Evolutionary conservation across 805 yeast species (phyloP).

Genomic region (Suhomyces kilbournensis): DNA sequence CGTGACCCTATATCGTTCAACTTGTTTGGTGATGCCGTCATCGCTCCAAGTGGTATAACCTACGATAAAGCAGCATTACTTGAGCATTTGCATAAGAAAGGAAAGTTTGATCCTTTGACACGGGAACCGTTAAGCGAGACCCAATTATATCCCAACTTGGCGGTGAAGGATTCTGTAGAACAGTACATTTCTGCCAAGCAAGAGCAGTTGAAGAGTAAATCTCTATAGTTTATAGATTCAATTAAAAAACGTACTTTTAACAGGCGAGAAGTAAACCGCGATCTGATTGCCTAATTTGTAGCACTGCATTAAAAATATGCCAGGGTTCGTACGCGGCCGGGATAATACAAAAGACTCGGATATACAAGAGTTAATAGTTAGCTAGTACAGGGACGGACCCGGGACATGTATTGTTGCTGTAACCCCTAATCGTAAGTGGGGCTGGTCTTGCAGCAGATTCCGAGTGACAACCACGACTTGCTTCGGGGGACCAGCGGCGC

Average conservation of each 20-base stretch:
- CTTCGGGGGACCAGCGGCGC: background rate
- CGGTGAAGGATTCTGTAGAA: slow-evolving; percentile 37
- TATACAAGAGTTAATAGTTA: too few relatives aligned
- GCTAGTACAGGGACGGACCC: too few relatives aligned
- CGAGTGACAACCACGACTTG: too few relatives aligned
- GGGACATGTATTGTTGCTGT: too few relatives aligned
- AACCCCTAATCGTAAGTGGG: too few relatives aligned
- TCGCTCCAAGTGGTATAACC: slow-evolving; percentile 16
- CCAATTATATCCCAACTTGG: slow-evolving; percentile 41
- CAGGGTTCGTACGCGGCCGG: background rate
- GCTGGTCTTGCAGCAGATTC: too few relatives aligned
- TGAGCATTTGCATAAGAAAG: slow-evolving; percentile 11
- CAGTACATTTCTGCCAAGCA: slow-evolving; percentile 11
- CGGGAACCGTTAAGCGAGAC: slow-evolving; percentile 28
- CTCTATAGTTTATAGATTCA: too few relatives aligned
- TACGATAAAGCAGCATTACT: slow-evolving; percentile 12
- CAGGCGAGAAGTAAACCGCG: background rate
- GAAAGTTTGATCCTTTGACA: slow-evolving; percentile 40
- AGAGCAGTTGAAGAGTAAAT: background rate
- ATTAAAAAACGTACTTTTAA: background rate
- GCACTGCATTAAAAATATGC: background rate
- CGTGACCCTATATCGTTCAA: slow-evolving; percentile 16
- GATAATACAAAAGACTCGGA: background rate
- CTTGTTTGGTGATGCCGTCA: slow-evolving; percentile 16
- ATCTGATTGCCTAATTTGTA: background rate